Base-by-base conservation (phyloP, 352 stramenopile species). In the Plasmopara halstedii region DNA sequence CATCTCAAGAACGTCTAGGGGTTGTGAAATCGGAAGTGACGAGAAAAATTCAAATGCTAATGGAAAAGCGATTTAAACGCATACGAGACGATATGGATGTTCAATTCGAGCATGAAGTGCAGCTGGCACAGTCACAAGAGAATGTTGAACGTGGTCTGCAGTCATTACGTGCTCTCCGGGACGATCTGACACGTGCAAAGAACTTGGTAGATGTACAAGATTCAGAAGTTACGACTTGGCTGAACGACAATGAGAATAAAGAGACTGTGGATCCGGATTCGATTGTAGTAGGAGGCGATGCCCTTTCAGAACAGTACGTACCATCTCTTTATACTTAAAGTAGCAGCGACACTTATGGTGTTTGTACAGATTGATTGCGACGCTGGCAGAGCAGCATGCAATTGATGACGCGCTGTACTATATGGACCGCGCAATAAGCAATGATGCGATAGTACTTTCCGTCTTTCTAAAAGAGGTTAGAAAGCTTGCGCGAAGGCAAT, bases 381-480 rank as follows among this genome's bases (percentile, higher is more conserved):
- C 85, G 11, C 58, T 95, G 14, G 80, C 87, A 2, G 84, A 96
- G 44, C 79, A 91, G 51, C 69, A 94, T 27, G 70, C 87, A 14
- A 92, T 95, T 31, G 85, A 95, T 46, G 87, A 96, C 43, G 81
- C 81, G 18, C 73, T 96, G 22, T 96, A 96, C 64, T 94, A 95
- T 45, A 70, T 96, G 74, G 87, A 96, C 45, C 77, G 82, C 13
- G 85, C 80, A 4, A 50, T 96, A 38, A 83, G 79, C 59, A 94
- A 95, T 35, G 82, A 79, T 20, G 75, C 88, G 46, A 90, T 96
- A n/a, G 71, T 87, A 32, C 60, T 94, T 7, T 64, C 64, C 10
- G 50, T 73, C 6, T 96, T 95, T 49, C 42, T 96, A 4, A 95
- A 94, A 47, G 84, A 96, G 53, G 79, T 96, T 44, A 76, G 87